Base-by-base conservation (phyloP, 179 eudicot species). In the Drosera spatulata region DNA sequence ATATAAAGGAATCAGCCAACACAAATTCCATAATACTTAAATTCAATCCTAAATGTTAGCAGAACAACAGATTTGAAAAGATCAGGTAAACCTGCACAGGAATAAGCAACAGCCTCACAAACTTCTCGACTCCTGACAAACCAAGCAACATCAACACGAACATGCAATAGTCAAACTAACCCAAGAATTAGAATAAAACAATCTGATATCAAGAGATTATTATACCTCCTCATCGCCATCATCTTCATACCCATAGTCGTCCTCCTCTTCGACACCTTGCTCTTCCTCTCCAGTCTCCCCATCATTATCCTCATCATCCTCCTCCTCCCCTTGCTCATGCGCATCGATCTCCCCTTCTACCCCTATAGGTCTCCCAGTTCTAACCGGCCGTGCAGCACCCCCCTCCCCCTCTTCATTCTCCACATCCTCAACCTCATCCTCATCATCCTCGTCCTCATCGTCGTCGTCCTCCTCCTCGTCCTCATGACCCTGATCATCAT, bases 271-370 rank as follows among this genome's bases (percentile, higher is more conserved):
- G 53, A 75, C 73, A 61, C 72, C 93, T 54, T 68, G 66, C 61
- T 83, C 97, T 58, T 87, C 97, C 62, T 91, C 97, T 0, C 94
- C 97, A 0, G 94, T 85, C 71, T 83, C 95, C 3, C 93, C 97
- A 59, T 83, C 69, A 67, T 85, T 90, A 73, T 90, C 97, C 70
- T 84, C 97, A 49, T 79, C 95, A 9, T 71, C 91, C 56, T 75
- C 89, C 7, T 85, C 96, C 68, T 91, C 97, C 40, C 97, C 96
- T 58, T 91, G 97, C 69, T 91, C 97, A 71, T 91, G 97, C 4
- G 80, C 97, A 79, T 91, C 97, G 61, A 91, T 91, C 75, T 91
- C 97, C 6, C 96, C 97, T 63, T 81, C 96, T 1, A 82, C 73
- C 61, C 83, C 74, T 7, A 55, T 61, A 66, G 75, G 56, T 61